Evolutionary conservation across 2,329 filamentous ascomycete genomes (phyloP).

Genomic region (Fonsecaea multimorphosa): DNA sequence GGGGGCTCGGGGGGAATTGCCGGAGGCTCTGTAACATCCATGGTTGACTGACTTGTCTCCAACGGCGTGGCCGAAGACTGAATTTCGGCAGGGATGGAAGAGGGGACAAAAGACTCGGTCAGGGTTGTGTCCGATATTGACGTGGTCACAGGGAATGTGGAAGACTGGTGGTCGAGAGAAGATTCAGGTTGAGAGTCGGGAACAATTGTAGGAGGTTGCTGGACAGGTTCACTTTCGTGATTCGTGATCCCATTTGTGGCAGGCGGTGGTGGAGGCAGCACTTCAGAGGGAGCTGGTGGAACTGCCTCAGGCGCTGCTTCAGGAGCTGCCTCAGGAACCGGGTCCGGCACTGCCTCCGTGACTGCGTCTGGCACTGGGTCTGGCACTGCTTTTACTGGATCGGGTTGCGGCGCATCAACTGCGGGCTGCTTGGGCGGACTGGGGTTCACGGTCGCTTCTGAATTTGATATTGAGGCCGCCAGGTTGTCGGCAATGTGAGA

Average conservation of each 20-base stretch:
- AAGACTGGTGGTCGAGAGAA: constrained; percentile 13
- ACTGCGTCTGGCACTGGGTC: constrained; percentile 18
- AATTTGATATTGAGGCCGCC: constrained; percentile 38
- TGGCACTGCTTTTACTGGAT: constrained; percentile 12
- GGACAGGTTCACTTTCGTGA: constrained; percentile 9
- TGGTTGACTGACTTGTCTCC: constrained; percentile 26
- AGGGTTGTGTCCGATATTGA: constrained; percentile 22
- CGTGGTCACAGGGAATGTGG: constrained; percentile 14
- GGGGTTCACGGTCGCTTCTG: constrained; percentile 27
- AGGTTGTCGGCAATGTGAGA: constrained; percentile 35
- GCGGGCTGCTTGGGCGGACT: constrained; percentile 19
- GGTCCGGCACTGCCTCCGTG: constrained; percentile 18
- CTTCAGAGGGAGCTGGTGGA: constrained; percentile 1
- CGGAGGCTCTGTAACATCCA: constrained; percentile 27
- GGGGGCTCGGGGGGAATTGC: constrained; percentile 35
- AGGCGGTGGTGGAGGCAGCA: not conserved
- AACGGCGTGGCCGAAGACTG: constrained; percentile 29
- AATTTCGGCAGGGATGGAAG: constrained; percentile 34
- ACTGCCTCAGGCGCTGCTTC: not conserved
- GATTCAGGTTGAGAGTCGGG: constrained; percentile 33
- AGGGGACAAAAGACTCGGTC: constrained; percentile 33
- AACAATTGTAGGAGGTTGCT: constrained; percentile 16
- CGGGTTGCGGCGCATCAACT: constrained; percentile 19
- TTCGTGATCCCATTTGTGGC: constrained; percentile 24
- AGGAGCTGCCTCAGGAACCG: constrained; percentile 14